Evolutionary conservation across 78 protist genomes (phyloP).

Genomic region (Speleostelium caveatum): DNA sequence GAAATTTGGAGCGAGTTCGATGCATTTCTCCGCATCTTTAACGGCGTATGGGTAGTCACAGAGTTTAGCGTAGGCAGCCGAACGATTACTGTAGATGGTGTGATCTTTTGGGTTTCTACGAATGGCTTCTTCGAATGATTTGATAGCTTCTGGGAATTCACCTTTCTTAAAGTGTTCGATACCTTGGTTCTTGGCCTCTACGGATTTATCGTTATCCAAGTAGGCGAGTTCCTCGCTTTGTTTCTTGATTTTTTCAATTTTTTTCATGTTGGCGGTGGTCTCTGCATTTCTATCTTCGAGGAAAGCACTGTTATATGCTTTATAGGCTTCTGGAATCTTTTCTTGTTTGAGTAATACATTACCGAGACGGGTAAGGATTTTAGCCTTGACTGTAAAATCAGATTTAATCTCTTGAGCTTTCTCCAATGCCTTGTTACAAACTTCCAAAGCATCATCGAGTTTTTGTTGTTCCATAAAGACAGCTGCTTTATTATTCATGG

Average conservation of each 20-base stretch:
- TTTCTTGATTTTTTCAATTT: slow-evolving; percentile 82
- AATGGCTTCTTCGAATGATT: slow-evolving; percentile 91
- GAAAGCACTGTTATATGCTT: slow-evolving; percentile 74
- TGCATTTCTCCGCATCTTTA: slow-evolving; percentile 84
- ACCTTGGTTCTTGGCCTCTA: slow-evolving; percentile 87
- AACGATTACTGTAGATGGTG: slow-evolving; percentile 86
- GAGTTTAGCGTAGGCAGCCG: slow-evolving; percentile 85
- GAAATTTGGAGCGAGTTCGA: slow-evolving; percentile 81
- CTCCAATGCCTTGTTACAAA: slow-evolving; percentile 84
- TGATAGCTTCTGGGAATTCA: slow-evolving; percentile 90
- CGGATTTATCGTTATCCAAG: slow-evolving; percentile 69
- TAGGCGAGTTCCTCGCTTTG: slow-evolving; percentile 80
- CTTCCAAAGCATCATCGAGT: slow-evolving; percentile 42
- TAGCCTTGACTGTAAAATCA: slow-evolving; percentile 79
- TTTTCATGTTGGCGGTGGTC: slow-evolving; percentile 46
- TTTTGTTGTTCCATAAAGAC: slow-evolving; percentile 84
- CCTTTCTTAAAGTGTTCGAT: slow-evolving; percentile 89
- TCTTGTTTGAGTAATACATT: slow-evolving; percentile 61
- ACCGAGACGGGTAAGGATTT: slow-evolving; percentile 81
- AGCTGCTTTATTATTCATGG: slow-evolving; percentile 86
- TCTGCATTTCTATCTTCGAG: slow-evolving; percentile 86
- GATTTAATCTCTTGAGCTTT: slow-evolving; percentile 74
- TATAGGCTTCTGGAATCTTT: slow-evolving; percentile 78
- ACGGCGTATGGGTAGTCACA: slow-evolving; percentile 79
- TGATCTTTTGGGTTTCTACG: slow-evolving; percentile 91